phyloP scores from a whole-genome alignment of 225 moss, liverwort and hornwort genomes.

The Bryoerythrophyllum caledonicum region DNA sequence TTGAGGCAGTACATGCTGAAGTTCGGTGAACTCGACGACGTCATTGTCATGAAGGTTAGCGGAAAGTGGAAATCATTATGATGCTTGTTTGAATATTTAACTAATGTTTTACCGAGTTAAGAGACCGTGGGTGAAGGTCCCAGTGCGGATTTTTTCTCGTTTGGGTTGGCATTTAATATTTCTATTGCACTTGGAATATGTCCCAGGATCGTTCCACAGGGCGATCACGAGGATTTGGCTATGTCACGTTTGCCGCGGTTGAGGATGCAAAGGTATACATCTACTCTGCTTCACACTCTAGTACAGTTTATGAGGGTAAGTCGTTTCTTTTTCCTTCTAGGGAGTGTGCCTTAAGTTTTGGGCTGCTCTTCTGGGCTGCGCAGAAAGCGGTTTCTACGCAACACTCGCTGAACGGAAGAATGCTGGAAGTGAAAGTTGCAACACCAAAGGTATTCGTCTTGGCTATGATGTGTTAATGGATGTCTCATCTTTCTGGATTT shows the following conservation, averaged over 20 bases:
- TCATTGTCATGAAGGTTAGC: conserved; percentile 96
- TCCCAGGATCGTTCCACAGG: conserved; percentile 92
- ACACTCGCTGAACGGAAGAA: conserved; percentile 89
- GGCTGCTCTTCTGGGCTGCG: conserved; percentile 13
- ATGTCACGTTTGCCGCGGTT: conserved; percentile 86
- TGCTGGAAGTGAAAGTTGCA: conserved; percentile 97
- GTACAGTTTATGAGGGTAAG: neutral
- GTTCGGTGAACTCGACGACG: conserved; percentile 96
- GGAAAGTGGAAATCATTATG: conserved; percentile 24
- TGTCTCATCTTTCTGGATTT: neutral
- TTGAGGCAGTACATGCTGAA: conserved; percentile 94
- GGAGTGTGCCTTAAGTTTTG: conserved; percentile 12
- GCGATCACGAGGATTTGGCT: conserved; percentile 94
- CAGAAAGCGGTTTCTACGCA: conserved; percentile 94
- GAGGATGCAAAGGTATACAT: conserved; percentile 85
- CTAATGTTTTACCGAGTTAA: neutral
- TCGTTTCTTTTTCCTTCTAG: neutral
- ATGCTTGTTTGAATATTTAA: neutral
- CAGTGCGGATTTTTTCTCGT: neutral
- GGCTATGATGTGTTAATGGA: conserved; percentile 6
- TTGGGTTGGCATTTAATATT: conserved; percentile 16
- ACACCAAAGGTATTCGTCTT: conserved; percentile 71
- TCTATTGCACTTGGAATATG: conserved; percentile 13
- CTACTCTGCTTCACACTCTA: conserved; percentile 20
- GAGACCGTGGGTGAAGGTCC: conserved; percentile 1